Conservation (phyloP, 352 stramenopile species). For the Pelagophyceae sp. region DNA sequence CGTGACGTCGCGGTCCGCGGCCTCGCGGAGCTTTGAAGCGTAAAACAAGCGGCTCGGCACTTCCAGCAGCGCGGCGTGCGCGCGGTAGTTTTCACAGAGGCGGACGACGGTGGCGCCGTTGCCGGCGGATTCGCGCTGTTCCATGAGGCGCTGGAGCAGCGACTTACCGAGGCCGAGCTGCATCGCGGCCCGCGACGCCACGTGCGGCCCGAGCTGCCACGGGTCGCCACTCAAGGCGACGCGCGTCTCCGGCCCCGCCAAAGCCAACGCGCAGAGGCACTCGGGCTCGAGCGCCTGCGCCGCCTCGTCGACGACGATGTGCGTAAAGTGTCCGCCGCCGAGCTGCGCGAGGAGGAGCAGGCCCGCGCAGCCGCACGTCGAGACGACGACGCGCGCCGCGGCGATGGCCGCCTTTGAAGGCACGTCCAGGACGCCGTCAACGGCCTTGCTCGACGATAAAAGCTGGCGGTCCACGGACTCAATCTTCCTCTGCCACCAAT, state of each 20-base stretch:
- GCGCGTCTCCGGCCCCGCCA: constrained; percentile 24
- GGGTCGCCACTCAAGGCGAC: constrained; percentile 57
- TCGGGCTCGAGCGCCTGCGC: constrained; percentile 51
- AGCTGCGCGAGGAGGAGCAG: constrained; percentile 21
- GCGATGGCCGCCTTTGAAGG: neutral
- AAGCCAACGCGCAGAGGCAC: constrained; percentile 33
- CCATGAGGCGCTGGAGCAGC: constrained; percentile 45
- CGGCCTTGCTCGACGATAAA: neutral
- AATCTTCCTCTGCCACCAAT: constrained; percentile 29
- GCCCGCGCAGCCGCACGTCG: constrained; percentile 17
- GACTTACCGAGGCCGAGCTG: constrained; percentile 43
- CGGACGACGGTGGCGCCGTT: constrained; percentile 44
- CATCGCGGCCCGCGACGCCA: constrained; percentile 37
- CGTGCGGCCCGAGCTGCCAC: constrained; percentile 52
- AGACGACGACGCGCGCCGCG: constrained; percentile 8
- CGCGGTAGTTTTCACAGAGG: constrained; percentile 55
- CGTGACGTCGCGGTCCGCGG: constrained; percentile 41
- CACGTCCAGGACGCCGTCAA: neutral
- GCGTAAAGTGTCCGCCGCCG: constrained; percentile 37
- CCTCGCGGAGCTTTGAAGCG: constrained; percentile 39
- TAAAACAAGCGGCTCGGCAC: constrained; percentile 57
- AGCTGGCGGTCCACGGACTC: neutral
- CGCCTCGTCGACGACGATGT: constrained; percentile 50
- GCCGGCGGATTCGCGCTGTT: constrained; percentile 4
- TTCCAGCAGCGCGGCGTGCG: constrained; percentile 45